phyloP scores from a whole-genome alignment of 2,329 filamentous ascomycete species.

The Stachybotrys elegans region DNA sequence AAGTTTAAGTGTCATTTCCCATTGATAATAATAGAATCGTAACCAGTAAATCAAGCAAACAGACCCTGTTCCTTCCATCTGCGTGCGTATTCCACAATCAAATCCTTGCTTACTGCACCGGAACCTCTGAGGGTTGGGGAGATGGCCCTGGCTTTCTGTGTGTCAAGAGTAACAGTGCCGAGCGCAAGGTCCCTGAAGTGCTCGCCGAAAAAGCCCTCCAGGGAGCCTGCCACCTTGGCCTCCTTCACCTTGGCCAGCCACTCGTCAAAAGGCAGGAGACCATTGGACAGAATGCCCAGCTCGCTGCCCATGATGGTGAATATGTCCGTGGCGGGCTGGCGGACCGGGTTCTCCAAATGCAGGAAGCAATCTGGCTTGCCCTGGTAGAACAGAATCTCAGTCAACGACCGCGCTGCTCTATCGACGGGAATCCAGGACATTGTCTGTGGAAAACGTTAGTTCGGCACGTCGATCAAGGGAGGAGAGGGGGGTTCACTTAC shows the following conservation, averaged over 20 bases:
- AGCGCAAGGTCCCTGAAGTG: slow-evolving; percentile 13
- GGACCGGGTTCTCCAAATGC: slow-evolving; percentile 15
- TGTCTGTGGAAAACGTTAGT: slow-evolving; percentile 2
- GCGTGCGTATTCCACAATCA: slow-evolving; percentile 11
- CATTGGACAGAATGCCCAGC: slow-evolving; percentile 7
- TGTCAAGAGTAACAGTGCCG: slow-evolving; percentile 14
- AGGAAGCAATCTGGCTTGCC: slow-evolving; percentile 6
- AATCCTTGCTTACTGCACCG: slow-evolving; percentile 8
- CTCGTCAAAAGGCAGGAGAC: slow-evolving; percentile 3
- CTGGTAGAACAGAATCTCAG: slow-evolving; percentile 5
- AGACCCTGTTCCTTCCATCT: slow-evolving; percentile 15
- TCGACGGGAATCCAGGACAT: slow-evolving; percentile 16
- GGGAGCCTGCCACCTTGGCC: slow-evolving; percentile 6
- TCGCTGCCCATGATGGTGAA: slow-evolving; percentile 12
- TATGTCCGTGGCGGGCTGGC: slow-evolving; percentile 12
- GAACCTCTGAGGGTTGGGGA: slow-evolving; percentile 9
- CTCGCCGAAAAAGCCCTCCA: slow-evolving; percentile 14
- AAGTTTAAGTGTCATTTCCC: no score
- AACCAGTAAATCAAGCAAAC: slow-evolving; percentile 3
- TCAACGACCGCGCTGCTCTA: slow-evolving; percentile 10
- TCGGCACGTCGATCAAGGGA: not conserved
- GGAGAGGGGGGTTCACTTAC: slow-evolving; percentile 2
- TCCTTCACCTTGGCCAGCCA: slow-evolving; percentile 11
- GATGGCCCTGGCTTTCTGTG: slow-evolving; percentile 7
- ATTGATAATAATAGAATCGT: no score